A percentile compares a stretch with the other conserved stretches of the same genome.
Conservation (phyloP, 1,284 basidiomycete genomes). For the Ustilago cynodontis region DNA sequence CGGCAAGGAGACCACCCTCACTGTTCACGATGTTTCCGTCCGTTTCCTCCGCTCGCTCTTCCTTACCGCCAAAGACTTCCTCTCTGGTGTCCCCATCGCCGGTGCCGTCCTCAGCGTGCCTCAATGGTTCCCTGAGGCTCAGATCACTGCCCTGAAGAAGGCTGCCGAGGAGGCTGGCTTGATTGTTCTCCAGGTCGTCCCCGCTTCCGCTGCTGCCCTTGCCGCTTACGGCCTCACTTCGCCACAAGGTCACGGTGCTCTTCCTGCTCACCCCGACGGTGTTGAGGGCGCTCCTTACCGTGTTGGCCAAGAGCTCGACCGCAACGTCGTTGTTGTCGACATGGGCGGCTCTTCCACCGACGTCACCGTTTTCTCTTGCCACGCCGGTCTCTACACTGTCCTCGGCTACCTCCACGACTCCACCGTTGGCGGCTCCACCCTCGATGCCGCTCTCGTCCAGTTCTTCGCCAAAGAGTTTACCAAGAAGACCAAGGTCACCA, state of each 20-base stretch:
- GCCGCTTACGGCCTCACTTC: conserved; percentile 73
- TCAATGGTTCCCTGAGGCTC: conserved; percentile 78
- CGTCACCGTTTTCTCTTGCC: conserved; percentile 73
- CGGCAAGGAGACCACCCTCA: conserved; percentile 79
- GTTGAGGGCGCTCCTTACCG: conserved; percentile 70
- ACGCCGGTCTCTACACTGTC: conserved; percentile 74
- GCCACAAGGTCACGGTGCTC: conserved; percentile 72
- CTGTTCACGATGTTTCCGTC: conserved; percentile 85
- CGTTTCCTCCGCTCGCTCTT: conserved; percentile 88
- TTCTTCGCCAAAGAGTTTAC: conserved; percentile 97
- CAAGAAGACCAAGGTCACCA: conserved; percentile 89
- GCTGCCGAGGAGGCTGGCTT: conserved; percentile 83
- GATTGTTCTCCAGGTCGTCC: conserved; percentile 82
- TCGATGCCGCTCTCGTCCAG: conserved; percentile 86
- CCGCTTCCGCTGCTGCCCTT: conserved; percentile 82
- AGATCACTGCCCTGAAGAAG: conserved; percentile 79
- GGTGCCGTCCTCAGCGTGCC: conserved; percentile 89
- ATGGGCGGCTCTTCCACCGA: conserved; percentile 75
- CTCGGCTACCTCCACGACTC: conserved; percentile 73
- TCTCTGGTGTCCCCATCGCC: conserved; percentile 81
- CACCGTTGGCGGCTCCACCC: conserved; percentile 76
- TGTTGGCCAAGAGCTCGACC: conserved; percentile 72
- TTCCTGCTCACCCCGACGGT: conserved; percentile 67
- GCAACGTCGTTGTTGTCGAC: conserved; percentile 75
- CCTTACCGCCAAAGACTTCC: conserved; percentile 89